Percentiles rank a stretch among this genome's conserved stretches.
These are phyloP conservation scores for Sungouiella thailandica DNA, from an alignment of 805 yeast species.

Conservation along the genomic window DNA sequence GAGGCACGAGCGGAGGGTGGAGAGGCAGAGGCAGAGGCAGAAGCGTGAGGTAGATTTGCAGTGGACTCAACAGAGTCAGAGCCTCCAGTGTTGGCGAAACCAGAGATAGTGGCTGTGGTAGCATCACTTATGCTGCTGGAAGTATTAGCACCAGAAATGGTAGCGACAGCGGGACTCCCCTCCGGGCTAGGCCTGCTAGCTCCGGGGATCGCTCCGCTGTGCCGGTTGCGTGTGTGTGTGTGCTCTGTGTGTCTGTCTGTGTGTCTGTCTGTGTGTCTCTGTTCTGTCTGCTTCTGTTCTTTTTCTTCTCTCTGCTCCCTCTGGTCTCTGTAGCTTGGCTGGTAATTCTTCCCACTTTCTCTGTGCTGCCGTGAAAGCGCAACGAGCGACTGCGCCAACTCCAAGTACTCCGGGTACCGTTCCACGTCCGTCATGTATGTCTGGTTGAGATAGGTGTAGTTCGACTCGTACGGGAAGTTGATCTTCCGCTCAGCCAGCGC, in stretches of 20 bases:
- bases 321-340: background rate
- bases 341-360: background rate
- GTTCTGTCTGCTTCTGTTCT: background rate
- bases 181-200: no score
- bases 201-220: no score
- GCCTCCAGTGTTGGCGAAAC: no score
- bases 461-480: conserved; percentile 50
- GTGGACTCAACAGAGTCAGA: background rate
- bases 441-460: conserved; percentile 44
- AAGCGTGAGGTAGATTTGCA: conserved; percentile 1
- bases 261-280: background rate
- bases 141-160: no score
- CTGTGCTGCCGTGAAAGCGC: conserved; percentile 24
- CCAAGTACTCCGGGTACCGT: conserved; percentile 44
- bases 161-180: no score
- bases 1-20: conserved; percentile 5
- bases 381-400: conserved; percentile 40
- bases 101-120: no score
- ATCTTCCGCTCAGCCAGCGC: conserved; percentile 27
- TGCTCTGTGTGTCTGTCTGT: background rate
- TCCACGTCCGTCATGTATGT: conserved; percentile 48
- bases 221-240: background rate
- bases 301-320: no score
- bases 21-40: conserved; percentile 1
- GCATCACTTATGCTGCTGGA: no score